Evolutionary conservation across 2,329 filamentous ascomycete species (phyloP).

Genomic region (Chaetoscypha palmicola): DNA sequence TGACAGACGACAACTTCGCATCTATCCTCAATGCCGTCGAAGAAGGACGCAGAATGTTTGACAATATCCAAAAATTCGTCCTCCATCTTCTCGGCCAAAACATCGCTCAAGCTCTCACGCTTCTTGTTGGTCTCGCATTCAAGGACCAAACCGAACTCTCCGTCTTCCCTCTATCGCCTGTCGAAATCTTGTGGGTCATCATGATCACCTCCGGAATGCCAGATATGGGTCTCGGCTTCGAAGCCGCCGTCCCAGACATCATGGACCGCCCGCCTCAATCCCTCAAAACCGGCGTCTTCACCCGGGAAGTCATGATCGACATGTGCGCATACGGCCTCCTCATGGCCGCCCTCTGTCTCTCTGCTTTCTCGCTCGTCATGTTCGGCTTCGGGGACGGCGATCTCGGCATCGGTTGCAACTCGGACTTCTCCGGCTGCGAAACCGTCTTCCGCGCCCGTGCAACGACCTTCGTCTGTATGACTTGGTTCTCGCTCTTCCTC

Average conservation of each 20-base stretch:
- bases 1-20: constrained; percentile 50
- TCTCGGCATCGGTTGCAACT: constrained; percentile 56
- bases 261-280: constrained; percentile 40
- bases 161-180: constrained; percentile 77
- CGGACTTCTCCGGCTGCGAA: constrained; percentile 48
- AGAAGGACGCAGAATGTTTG: constrained; percentile 45
- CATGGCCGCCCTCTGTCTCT: constrained; percentile 65
- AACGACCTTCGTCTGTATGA: constrained; percentile 67
- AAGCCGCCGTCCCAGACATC: constrained; percentile 66
- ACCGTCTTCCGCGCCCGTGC: constrained; percentile 64
- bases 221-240: constrained; percentile 80
- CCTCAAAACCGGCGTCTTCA: constrained; percentile 58
- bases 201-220: constrained; percentile 83
- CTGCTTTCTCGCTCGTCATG: constrained; percentile 56
- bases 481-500: constrained; percentile 69
- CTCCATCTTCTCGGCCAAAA: constrained; percentile 61
- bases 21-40: constrained; percentile 45
- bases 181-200: constrained; percentile 91
- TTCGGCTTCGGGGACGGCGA: constrained; percentile 50
- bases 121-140: constrained; percentile 76
- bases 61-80: constrained; percentile 55
- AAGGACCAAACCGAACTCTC: constrained; percentile 65
- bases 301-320: constrained; percentile 67
- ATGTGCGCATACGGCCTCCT: constrained; percentile 73
- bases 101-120: constrained; percentile 73